These are phyloP conservation scores for Nelumbo lutea DNA, from an alignment of 164 flowering plant genomes.

Conservation along the genomic window DNA sequence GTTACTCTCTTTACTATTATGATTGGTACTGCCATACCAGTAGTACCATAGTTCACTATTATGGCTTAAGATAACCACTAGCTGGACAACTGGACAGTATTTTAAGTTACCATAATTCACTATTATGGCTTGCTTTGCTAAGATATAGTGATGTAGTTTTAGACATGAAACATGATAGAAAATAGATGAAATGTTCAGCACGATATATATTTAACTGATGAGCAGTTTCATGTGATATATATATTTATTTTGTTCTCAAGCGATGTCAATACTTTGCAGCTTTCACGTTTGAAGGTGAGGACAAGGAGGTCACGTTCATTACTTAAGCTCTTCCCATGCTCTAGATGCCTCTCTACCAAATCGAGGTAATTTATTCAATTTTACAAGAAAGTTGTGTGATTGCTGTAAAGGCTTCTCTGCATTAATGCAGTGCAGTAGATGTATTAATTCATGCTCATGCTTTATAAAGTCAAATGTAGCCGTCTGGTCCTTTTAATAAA, in stretches of 20 bases:
- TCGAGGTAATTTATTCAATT: slow-evolving; percentile 21
- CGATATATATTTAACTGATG: too few species aligned
- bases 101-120: background rate
- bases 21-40: too few species aligned
- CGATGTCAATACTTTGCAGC: slow-evolving; percentile 20
- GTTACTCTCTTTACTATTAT: too few species aligned
- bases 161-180: too few species aligned
- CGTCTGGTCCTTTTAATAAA: slow-evolving; percentile 28
- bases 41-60: too few species aligned
- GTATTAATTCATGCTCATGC: slow-evolving; percentile 29
- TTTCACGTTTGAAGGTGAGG: slow-evolving; percentile 25
- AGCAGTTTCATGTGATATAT: too few species aligned
- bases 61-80: too few species aligned
- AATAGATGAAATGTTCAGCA: too few species aligned
- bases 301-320: slow-evolving; percentile 26
- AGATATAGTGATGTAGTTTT: too few species aligned
- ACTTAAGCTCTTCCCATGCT: slow-evolving; percentile 28
- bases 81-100: background rate
- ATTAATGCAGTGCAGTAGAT: slow-evolving; percentile 17
- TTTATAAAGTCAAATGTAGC: slow-evolving; percentile 24
- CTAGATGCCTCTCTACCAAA: slow-evolving; percentile 25
- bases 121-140: background rate
- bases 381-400: slow-evolving; percentile 10
- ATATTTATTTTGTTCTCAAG: background rate
- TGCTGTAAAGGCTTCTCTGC: slow-evolving; percentile 12